Conservation (phyloP, 176 grass and related monocot species). For the Typha latifolia region DNA sequence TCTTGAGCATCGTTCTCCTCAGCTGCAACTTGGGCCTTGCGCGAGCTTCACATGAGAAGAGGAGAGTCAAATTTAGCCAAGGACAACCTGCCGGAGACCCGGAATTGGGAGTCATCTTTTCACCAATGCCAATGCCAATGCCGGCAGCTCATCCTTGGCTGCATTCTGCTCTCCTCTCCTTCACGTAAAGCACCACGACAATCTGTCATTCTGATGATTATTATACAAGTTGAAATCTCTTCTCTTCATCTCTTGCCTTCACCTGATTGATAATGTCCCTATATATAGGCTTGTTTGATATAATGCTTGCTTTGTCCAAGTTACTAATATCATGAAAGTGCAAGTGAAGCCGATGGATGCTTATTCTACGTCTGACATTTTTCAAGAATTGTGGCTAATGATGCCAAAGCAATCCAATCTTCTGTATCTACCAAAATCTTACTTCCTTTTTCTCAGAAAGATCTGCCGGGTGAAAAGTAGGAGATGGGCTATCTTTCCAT, state of each 20-base stretch:
- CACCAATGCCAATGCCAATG: too few species aligned
- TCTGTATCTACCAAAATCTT: background rate
- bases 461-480: background rate
- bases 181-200: constrained; percentile 27
- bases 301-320: background rate
- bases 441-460: background rate
- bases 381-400: background rate
- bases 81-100: constrained; percentile 37
- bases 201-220: background rate
- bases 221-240: background rate
- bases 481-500: background rate
- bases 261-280: background rate
- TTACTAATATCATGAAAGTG: background rate
- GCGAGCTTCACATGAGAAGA: constrained; percentile 35
- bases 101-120: constrained; percentile 7
- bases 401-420: background rate
- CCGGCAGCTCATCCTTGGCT: constrained; percentile 72
- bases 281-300: background rate
- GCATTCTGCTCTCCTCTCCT: constrained; percentile 44
- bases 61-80: constrained; percentile 54
- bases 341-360: background rate
- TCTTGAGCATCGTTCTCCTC: background rate
- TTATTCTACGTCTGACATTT: background rate
- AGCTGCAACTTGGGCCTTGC: background rate
- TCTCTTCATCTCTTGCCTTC: background rate